A percentile compares a stretch with the other conserved stretches of the same genome.
Conservation (phyloP, 2,329 filamentous ascomycete genomes). For the Aspergillus neoniger region DNA sequence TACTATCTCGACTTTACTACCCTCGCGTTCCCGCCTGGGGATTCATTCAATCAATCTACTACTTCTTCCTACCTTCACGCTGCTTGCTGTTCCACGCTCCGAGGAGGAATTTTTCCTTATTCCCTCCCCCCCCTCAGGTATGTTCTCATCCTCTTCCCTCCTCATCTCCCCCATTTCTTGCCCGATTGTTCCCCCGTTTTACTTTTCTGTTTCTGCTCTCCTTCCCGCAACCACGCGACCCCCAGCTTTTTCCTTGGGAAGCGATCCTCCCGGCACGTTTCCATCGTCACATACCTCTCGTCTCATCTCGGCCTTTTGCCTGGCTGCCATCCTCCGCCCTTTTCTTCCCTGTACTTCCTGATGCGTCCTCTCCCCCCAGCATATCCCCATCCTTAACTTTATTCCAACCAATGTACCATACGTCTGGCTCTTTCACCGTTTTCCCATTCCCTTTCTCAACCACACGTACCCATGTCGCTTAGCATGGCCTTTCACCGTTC, state of each 20-base stretch:
- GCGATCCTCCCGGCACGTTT: slow-evolving; percentile 4
- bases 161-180: slow-evolving; percentile 5
- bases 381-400: background rate
- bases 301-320: slow-evolving; percentile 7
- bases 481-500: background rate
- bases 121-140: background rate
- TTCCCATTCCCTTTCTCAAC: background rate
- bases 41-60: background rate
- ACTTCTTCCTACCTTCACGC: background rate
- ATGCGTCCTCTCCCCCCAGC: background rate
- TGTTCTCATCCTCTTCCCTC: slow-evolving; percentile 8
- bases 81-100: no score
- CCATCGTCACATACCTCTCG: slow-evolving; percentile 12
- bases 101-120: background rate
- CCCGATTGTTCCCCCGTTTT: slow-evolving; percentile 2
- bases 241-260: background rate
- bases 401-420: background rate
- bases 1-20: background rate
- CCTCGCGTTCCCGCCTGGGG: background rate
- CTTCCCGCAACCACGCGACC: slow-evolving; percentile 12
- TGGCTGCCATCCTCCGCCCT: slow-evolving; percentile 11
- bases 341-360: slow-evolving; percentile 9
- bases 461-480: background rate
- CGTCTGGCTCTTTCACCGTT: background rate
- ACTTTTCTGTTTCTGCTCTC: slow-evolving; percentile 12